Conservation (phyloP, 2,329 filamentous ascomycete genomes). For the Talaromyces marneffei region DNA sequence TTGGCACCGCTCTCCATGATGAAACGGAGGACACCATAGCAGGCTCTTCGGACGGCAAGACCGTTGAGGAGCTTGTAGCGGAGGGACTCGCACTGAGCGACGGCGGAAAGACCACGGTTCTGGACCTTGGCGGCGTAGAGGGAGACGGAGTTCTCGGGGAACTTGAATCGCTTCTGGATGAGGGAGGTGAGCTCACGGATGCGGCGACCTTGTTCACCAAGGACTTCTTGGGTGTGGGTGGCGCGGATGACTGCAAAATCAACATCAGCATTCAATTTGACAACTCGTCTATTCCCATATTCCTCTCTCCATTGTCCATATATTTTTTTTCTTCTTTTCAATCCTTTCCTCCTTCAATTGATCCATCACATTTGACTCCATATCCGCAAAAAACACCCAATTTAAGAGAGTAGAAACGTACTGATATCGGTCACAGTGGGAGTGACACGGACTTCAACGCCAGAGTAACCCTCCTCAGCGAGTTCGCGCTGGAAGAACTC, state of each 20-base stretch:
- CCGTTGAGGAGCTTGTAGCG: conserved; percentile 99
- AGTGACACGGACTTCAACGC: conserved; percentile 99
- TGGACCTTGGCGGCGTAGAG: conserved; percentile 99
- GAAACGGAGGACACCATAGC: conserved; percentile 99
- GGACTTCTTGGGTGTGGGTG: conserved; percentile 99
- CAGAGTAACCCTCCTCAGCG: conserved; percentile 99
- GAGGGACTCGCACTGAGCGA: conserved; percentile 99
- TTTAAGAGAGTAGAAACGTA: conserved; percentile 33
- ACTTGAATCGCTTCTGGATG: conserved; percentile 99
- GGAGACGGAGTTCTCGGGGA: conserved; percentile 99
- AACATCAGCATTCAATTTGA: conserved; percentile 28
- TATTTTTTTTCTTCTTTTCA: neutral
- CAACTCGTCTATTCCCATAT: conserved; percentile 7
- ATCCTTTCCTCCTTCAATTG: conserved; percentile 2
- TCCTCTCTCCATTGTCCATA: neutral
- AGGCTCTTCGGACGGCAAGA: conserved; percentile 95
- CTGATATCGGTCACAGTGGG: conserved; percentile 99
- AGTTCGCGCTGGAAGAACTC: conserved; percentile 99
- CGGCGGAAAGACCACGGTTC: conserved; percentile 98
- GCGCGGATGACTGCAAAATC: conserved; percentile 74
- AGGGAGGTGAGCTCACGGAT: conserved; percentile 99
- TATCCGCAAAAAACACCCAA: conserved; percentile 13
- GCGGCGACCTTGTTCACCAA: conserved; percentile 98
- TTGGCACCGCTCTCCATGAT: conserved; percentile 99
- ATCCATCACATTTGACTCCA: conserved; percentile 9